phyloP scores from a whole-genome alignment of 768 basidiomycete genomes.

The Chiua virens region DNA sequence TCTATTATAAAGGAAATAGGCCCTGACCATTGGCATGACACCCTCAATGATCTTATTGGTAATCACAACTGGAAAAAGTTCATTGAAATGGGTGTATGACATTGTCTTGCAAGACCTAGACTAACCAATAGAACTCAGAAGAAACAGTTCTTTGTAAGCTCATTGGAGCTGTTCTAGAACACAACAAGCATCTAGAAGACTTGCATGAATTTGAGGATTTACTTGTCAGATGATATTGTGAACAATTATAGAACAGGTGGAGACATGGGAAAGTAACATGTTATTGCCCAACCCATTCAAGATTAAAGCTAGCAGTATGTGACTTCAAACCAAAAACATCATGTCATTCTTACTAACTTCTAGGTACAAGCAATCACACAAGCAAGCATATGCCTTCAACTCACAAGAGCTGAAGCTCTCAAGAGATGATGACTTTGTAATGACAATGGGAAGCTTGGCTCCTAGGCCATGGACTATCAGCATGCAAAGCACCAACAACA shows the following conservation, averaged over 20 bases:
- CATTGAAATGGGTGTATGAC: constrained; percentile 21
- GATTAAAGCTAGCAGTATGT: background rate
- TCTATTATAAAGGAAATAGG: constrained; percentile 39
- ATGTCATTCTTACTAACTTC: too few species aligned
- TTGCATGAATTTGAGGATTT: constrained; percentile 1
- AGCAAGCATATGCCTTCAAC: constrained; percentile 7
- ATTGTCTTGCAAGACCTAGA: too few species aligned
- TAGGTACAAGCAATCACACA: constrained; percentile 5
- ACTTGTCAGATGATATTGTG: background rate
- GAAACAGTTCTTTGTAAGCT: background rate
- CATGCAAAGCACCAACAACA: too few species aligned
- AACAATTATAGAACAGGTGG: background rate
- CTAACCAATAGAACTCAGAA: background rate
- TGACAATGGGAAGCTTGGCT: too few species aligned
- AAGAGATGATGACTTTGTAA: too few species aligned
- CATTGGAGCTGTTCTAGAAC: background rate
- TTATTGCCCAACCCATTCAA: constrained; percentile 11
- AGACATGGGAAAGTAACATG: background rate
- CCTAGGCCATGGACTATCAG: too few species aligned
- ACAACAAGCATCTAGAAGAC: constrained; percentile 7
- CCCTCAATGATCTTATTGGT: constrained; percentile 38
- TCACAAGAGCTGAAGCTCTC: constrained; percentile 14
- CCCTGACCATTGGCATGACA: constrained; percentile 29
- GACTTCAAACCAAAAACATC: too few species aligned
- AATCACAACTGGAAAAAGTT: constrained; percentile 39